A percentile compares a stretch with the other conserved stretches of the same genome.
Conservation (phyloP, 129 eudicot species). For the Lonicera japonica region DNA sequence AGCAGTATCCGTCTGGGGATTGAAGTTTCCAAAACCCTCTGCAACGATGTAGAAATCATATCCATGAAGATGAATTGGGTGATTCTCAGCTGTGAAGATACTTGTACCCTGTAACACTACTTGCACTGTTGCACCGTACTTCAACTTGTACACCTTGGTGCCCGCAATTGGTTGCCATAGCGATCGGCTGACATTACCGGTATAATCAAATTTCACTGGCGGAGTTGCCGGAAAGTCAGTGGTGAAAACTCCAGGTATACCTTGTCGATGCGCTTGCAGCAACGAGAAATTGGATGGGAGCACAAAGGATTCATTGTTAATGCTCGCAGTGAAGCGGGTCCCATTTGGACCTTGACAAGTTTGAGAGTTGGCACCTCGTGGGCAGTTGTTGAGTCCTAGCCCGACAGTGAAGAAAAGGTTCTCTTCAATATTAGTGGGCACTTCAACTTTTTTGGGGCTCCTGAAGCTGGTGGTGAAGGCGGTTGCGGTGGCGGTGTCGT, state of each 20-base stretch:
- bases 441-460: constrained; percentile 51
- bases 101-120: constrained; percentile 84
- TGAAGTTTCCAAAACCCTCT: constrained; percentile 85
- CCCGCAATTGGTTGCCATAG: constrained; percentile 74
- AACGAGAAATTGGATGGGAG: constrained; percentile 79
- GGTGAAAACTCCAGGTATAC: constrained; percentile 83
- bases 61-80: constrained; percentile 97
- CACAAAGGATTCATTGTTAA: constrained; percentile 80
- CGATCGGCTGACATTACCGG: constrained; percentile 77
- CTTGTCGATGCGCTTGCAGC: constrained; percentile 73
- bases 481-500: constrained; percentile 83
- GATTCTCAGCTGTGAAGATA: constrained; percentile 82
- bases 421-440: constrained; percentile 70
- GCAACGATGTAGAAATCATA: constrained; percentile 93
- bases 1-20: constrained; percentile 58
- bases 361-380: constrained; percentile 42
- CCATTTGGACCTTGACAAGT: constrained; percentile 90
- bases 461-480: constrained; percentile 65
- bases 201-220: constrained; percentile 75
- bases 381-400: constrained; percentile 65
- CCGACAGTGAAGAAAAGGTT: constrained; percentile 73
- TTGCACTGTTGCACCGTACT: constrained; percentile 75
- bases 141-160: constrained; percentile 63
- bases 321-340: constrained; percentile 82
- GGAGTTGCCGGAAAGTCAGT: constrained; percentile 76